Base-by-base conservation (phyloP, 306 rosid genomes). In the Prunus campanulata region DNA sequence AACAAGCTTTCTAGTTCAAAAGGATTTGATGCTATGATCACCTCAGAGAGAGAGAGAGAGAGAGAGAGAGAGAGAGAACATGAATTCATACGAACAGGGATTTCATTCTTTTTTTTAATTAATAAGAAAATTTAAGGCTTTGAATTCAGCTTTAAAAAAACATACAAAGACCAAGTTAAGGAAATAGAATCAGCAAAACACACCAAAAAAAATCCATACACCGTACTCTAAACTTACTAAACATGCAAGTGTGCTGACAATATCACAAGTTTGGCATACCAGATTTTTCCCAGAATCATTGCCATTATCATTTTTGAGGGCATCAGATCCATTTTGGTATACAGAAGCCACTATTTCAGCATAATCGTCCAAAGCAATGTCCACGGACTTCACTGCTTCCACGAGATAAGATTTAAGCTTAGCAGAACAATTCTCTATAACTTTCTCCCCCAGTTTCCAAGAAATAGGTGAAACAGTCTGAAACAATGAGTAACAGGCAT, bases 381-480 rank as follows among this genome's bases (percentile, higher is more conserved):
- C 91, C 16, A 78, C 72, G 32, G 88, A 83, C 74, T 80, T 80
- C 75, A 91, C 90, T 35, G 87, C 88, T 44, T 76, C 80, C 81
- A 42, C 71, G 12, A 94, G 80, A 80, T 78, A 85, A 22, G 90
- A 83, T 79, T 83, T 80, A 47, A 91, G 87, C 79, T 80, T 90
- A 63, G 71, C 75, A 66, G 95, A 85, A 89, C 93, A 91, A 27
- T 84, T 87, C 6, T 74, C 78, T 22, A 94, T 35, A 48, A 94
- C 95, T 65, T 80, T 85, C 86, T 84, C 87, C 56, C 83, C 97
- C 87, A 91, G 72, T 79, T 83, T 81, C 93, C 94, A 80, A 22
- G 89, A 85, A 52, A 77, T 50, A 9, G 93, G 93, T 39, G 92
- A 86, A 67, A 66, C 69, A 7, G 74, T 72, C 98, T 94, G 82